Base-by-base conservation (phyloP, 148 eudicot genomes). In the Fagopyrum tataricum region DNA sequence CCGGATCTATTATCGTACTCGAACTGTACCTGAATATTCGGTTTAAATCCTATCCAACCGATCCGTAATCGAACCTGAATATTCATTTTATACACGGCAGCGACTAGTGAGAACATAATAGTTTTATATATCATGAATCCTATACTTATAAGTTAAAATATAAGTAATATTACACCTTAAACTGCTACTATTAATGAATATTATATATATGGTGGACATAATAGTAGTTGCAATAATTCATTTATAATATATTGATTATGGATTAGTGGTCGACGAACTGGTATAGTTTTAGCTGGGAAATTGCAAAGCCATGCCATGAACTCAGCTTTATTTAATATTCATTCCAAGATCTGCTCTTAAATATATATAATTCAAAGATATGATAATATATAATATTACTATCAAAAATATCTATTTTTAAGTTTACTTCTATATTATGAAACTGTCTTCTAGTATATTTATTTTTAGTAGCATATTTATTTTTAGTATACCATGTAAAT, bases 201-300 rank as follows among this genome's bases (percentile, higher is more conserved):
- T 20, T 20, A 58, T 58, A 58, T 58, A 58, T 14, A 20, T 12
- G 64, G 64, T 58, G 24, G 26, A 20, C 24, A 55, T 55, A 20
- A 55, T 55, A 58, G 64, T 58, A 58, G 64, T 58, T 58, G 64
- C 64, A 58, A 58, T 58, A 58, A 58, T 58, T 58, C 37, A 58
- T 21, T 58, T 58, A 2, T 31, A 7, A 58, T 58, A 58, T 20
- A 31, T 21, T 58, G 37, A 58, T 58, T 10, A 58, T 23, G 31
- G 64, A 58, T 58, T 58, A 58, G 64, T 20, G 64, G 64, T 10
- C 64, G 37, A 58, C 64, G 64, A 58, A 58, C 26, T 20, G 15
- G 37, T 58, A 23, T 37, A 20, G 24, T 58, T 52, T 58, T 20
- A 58, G 26, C 12, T 58, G 64, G 26, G 37, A 58, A 58, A 58